These are phyloP conservation scores for Chamaenerion angustifolium DNA, from an alignment of 345 rosid species.

Conservation along the genomic window DNA sequence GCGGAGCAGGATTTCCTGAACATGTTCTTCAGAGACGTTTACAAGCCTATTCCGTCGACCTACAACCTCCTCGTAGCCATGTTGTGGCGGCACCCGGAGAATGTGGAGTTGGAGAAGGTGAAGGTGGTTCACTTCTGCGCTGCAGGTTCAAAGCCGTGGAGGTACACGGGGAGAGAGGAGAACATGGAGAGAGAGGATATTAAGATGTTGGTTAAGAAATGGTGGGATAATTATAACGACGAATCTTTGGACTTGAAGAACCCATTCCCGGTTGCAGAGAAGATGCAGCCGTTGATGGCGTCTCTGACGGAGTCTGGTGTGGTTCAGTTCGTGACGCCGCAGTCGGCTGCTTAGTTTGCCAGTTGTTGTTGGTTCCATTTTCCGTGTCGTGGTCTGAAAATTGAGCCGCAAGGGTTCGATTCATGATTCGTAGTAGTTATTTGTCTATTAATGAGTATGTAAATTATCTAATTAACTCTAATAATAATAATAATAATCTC, in stretches of 20 bases:
- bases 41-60: conserved; percentile 45
- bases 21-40: conserved; percentile 55
- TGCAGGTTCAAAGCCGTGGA: conserved; percentile 94
- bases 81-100: conserved; percentile 96
- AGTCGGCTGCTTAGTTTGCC: conserved; percentile 52
- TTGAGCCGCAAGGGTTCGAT: too few relatives aligned
- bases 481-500: too few relatives aligned
- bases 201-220: conserved; percentile 52
- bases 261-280: conserved; percentile 8
- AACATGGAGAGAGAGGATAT: conserved; percentile 79
- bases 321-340: conserved; percentile 42
- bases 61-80: conserved; percentile 78
- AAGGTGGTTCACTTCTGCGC: conserved; percentile 87
- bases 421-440: too few relatives aligned
- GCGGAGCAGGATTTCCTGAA: conserved; percentile 94
- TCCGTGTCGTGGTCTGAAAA: too few relatives aligned
- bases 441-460: too few relatives aligned
- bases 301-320: conserved; percentile 48
- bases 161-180: conserved; percentile 66
- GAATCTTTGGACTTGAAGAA: conserved; percentile 41
- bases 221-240: conserved; percentile 79
- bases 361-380: too few relatives aligned
- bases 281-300: conserved; percentile 29
- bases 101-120: conserved; percentile 52
- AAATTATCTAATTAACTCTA: too few relatives aligned